Conservation (phyloP, 139 green algal genomes). For the Dunaliella primolecta region DNA sequence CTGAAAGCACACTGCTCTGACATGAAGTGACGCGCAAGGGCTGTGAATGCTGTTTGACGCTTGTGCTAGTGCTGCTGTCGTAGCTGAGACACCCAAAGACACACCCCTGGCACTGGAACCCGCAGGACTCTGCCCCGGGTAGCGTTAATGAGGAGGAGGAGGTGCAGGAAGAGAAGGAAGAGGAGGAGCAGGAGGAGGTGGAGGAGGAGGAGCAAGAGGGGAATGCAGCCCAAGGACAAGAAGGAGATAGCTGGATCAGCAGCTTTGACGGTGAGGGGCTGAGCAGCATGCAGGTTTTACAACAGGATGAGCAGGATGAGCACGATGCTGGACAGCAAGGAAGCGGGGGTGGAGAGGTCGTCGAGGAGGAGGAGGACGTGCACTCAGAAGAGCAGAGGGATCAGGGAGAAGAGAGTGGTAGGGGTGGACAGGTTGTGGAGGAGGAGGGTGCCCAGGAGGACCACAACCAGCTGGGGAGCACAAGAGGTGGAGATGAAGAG, state of each 20-base stretch:
- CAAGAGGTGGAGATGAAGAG: neutral
- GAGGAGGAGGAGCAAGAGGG: neutral
- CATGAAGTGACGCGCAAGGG: neutral
- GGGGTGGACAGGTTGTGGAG: neutral
- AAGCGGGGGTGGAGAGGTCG: too few species aligned
- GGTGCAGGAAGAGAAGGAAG: neutral
- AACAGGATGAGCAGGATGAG: too few species aligned
- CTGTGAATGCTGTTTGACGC: neutral
- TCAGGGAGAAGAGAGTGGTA: neutral
- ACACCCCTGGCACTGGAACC: neutral
- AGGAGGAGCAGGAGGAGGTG: too few species aligned
- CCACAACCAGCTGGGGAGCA: neutral
- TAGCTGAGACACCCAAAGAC: neutral
- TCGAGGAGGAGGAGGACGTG: neutral
- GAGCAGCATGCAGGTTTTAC: too few species aligned
- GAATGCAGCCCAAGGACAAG: neutral
- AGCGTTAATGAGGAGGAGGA: too few species aligned
- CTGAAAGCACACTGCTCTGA: neutral
- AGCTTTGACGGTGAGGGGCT: too few species aligned
- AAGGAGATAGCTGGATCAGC: too few species aligned
- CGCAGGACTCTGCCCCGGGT: neutral
- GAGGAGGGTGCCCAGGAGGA: neutral
- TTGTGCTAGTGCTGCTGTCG: neutral
- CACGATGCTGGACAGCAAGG: too few species aligned
- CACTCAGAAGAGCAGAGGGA: neutral